A percentile compares a stretch with the other conserved stretches of the same genome.
Evolutionary conservation across 2,329 filamentous ascomycete genomes (phyloP).

Genomic region (Pseudodiploospora longispora): DNA sequence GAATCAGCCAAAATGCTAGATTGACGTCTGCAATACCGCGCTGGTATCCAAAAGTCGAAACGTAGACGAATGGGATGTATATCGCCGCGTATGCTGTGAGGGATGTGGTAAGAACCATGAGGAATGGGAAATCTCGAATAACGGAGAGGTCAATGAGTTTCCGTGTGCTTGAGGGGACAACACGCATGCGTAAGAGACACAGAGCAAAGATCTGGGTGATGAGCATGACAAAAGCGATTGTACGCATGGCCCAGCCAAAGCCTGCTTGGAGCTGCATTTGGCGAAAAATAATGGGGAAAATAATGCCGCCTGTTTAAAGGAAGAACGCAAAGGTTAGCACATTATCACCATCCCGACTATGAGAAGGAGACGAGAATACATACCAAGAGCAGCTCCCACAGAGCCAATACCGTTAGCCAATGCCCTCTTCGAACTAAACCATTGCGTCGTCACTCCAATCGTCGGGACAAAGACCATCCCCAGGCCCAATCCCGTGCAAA

Average conservation of each 20-base stretch:
- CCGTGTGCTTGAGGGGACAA: too few relatives aligned
- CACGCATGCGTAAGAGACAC: too few relatives aligned
- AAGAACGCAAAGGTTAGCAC: slow-evolving; percentile 31
- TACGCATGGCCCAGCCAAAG: slow-evolving; percentile 51
- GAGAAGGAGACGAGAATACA: slow-evolving; percentile 45
- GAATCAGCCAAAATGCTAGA: too few relatives aligned
- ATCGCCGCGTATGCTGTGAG: too few relatives aligned
- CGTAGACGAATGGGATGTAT: too few relatives aligned
- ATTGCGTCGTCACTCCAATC: neutral
- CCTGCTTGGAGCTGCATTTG: slow-evolving; percentile 47
- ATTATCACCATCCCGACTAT: slow-evolving; percentile 26
- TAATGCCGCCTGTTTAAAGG: slow-evolving; percentile 42
- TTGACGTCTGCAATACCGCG: too few relatives aligned
- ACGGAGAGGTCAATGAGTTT: too few relatives aligned
- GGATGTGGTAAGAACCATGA: too few relatives aligned
- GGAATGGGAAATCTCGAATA: too few relatives aligned
- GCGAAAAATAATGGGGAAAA: slow-evolving; percentile 46
- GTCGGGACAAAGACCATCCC: neutral
- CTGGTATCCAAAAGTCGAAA: too few relatives aligned
- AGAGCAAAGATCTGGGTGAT: neutral
- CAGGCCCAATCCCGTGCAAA: neutral
- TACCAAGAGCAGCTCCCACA: neutral
- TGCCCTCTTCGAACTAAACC: neutral
- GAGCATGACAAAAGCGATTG: slow-evolving; percentile 48
- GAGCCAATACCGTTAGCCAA: neutral